A percentile compares a stretch with the other conserved stretches of the same genome.
phyloP scores from a whole-genome alignment of 2,329 filamentous ascomycete species.

The Cytospora piceae region DNA sequence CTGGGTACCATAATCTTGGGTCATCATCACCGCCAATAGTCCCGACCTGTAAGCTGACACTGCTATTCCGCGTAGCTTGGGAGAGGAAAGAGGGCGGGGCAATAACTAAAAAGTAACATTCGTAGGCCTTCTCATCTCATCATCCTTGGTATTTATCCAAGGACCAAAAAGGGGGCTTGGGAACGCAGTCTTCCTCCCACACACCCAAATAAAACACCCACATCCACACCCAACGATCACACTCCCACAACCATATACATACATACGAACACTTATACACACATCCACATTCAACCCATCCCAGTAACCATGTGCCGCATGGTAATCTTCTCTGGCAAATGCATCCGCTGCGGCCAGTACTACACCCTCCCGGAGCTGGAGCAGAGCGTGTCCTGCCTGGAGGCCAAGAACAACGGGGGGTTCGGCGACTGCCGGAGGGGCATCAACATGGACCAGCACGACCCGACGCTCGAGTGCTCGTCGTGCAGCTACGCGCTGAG shows the following conservation, averaged over 20 bases:
- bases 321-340: constrained; percentile 49
- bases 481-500: constrained; percentile 38
- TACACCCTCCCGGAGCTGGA: constrained; percentile 50
- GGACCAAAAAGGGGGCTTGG: no score
- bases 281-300: neutral
- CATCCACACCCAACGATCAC: neutral
- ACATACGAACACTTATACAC: neutral
- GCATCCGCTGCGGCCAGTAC: constrained; percentile 46
- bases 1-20: neutral
- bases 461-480: constrained; percentile 54
- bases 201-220: neutral
- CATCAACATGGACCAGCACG: constrained; percentile 47
- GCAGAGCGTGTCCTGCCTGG: constrained; percentile 52
- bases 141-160: neutral
- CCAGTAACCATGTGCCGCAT: constrained; percentile 49
- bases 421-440: constrained; percentile 51
- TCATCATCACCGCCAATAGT: neutral
- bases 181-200: neutral
- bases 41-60: constrained; percentile 17
- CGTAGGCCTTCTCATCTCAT: neutral
- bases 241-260: neutral
- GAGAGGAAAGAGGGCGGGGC: neutral
- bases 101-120: neutral
- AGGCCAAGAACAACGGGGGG: constrained; percentile 52
- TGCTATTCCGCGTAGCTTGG: neutral